Percentiles rank a stretch among this genome's conserved stretches.
phyloP scores from a whole-genome alignment of 2,329 filamentous ascomycete genomes.

The Alternaria consortialis region DNA sequence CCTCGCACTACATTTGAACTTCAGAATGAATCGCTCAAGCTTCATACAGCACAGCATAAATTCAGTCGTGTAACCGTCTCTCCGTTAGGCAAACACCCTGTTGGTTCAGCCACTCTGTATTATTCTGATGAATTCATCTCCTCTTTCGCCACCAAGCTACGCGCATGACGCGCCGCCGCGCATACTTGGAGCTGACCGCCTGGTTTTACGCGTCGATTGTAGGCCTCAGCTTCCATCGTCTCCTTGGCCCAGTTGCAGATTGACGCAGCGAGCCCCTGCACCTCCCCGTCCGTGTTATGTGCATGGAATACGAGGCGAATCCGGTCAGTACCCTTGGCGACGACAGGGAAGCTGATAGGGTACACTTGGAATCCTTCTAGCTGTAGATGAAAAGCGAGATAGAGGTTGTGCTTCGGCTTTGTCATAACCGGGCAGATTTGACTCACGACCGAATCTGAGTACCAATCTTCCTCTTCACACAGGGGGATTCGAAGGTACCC shows the following conservation, averaged over 20 bases:
- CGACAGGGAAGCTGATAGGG: constrained; percentile 11
- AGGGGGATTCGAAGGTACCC: constrained; percentile 19
- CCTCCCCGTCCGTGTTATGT: constrained; percentile 62
- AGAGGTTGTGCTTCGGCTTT: not conserved
- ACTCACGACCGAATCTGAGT: not conserved
- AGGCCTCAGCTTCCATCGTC: constrained; percentile 31
- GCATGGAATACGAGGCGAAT: constrained; percentile 15
- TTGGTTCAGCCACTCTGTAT: too few relatives aligned
- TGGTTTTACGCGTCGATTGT: too few relatives aligned
- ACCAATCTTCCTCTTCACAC: constrained; percentile 9
- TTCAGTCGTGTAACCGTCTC: too few relatives aligned
- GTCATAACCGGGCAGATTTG: constrained; percentile 20
- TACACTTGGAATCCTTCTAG: constrained; percentile 1
- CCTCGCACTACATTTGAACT: too few relatives aligned
- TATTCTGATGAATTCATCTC: too few relatives aligned
- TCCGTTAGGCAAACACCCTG: too few relatives aligned
- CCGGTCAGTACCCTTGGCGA: constrained; percentile 9
- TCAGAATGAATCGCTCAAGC: too few relatives aligned
- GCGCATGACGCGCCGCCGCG: too few relatives aligned
- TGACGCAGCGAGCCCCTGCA: constrained; percentile 33
- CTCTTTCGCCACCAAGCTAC: too few relatives aligned
- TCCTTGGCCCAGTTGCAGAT: constrained; percentile 41
- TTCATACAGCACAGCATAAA: too few relatives aligned
- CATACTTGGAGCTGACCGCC: too few relatives aligned
- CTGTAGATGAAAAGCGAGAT: constrained; percentile 43